These are phyloP conservation scores for Elsinoe batatas DNA, from an alignment of 2,329 filamentous ascomycete species.

Conservation along the genomic window DNA sequence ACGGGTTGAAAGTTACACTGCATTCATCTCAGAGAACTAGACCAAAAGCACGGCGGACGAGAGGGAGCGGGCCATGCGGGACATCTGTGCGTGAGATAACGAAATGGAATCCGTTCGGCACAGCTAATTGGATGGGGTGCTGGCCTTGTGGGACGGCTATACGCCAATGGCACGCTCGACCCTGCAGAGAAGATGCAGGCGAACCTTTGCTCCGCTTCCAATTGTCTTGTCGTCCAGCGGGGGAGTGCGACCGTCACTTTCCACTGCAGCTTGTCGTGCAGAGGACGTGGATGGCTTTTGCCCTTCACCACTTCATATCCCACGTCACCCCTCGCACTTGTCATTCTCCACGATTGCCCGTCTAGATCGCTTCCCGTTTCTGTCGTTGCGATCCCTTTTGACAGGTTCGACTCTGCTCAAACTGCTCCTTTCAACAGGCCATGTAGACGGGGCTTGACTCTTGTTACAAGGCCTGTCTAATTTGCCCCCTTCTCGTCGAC, in stretches of 20 bases:
- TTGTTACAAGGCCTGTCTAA: not conserved
- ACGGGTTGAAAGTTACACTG: constrained; percentile 1
- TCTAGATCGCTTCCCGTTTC: constrained; percentile 7
- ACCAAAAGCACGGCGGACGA: not conserved
- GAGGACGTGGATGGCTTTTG: constrained; percentile 8
- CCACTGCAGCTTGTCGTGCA: constrained; percentile 1
- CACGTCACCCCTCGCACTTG: constrained; percentile 1
- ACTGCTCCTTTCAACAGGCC: not conserved
- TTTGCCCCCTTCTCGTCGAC: not conserved
- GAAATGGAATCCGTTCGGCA: constrained; percentile 11
- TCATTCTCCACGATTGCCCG: constrained; percentile 2
- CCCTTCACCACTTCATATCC: constrained; percentile 10
- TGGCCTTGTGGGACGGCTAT: no score
- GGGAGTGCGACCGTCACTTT: not conserved
- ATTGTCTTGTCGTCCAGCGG: constrained; percentile 10
- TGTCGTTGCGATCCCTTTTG: constrained; percentile 5
- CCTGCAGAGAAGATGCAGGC: constrained; percentile 13
- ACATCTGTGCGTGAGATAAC: constrained; percentile 13
- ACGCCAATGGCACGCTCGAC: constrained; percentile 9
- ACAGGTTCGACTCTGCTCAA: not conserved
- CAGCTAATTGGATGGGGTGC: no score
- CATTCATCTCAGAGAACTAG: constrained; percentile 1
- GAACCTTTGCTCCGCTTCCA: constrained; percentile 14
- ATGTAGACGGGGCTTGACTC: constrained; percentile 1
- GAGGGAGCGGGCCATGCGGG: not conserved